Evolutionary conservation across 2,329 filamentous ascomycete species (phyloP).

Genomic region (Monosporascus sp.): DNA sequence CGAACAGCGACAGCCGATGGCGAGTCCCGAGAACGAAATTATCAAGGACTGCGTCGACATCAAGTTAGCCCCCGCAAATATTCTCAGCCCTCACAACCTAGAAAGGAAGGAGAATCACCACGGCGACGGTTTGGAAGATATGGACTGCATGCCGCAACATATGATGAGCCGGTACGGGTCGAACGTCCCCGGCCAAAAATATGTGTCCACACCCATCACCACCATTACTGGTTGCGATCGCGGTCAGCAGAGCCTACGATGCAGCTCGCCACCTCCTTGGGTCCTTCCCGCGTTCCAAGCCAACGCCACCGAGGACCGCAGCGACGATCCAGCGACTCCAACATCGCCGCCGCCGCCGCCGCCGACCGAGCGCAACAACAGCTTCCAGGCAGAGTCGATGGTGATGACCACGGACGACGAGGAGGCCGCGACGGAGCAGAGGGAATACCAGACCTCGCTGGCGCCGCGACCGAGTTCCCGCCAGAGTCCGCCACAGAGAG

Average conservation of each 20-base stretch:
- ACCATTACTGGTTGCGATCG: conserved; percentile 54
- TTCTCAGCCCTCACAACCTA: background rate
- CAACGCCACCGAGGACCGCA: conserved; percentile 1
- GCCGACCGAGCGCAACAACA: conserved; percentile 6
- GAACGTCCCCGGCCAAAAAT: conserved; percentile 19
- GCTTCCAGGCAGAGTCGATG: background rate
- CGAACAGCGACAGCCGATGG: background rate
- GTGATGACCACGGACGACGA: conserved; percentile 3
- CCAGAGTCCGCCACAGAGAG: conserved; percentile 19
- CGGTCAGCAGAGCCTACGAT: conserved; percentile 13
- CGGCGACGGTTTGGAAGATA: conserved; percentile 3
- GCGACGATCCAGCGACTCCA: conserved; percentile 5
- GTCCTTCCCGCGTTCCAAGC: background rate
- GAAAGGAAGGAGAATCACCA: background rate
- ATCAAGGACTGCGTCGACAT: background rate
- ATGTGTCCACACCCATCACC: conserved; percentile 55
- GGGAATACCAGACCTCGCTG: conserved; percentile 15
- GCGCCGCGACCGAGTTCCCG: conserved; percentile 14
- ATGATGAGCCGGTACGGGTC: conserved; percentile 3
- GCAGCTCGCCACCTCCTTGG: background rate
- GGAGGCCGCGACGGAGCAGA: conserved; percentile 18
- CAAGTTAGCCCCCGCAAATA: background rate
- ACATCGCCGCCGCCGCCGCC: conserved; percentile 1
- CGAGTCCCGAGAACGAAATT: background rate
- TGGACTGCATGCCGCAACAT: conserved; percentile 1